These are phyloP conservation scores for Nakaseomyces kungkrabaensis DNA, from an alignment of 1,139 yeast genomes.

Conservation along the genomic window DNA sequence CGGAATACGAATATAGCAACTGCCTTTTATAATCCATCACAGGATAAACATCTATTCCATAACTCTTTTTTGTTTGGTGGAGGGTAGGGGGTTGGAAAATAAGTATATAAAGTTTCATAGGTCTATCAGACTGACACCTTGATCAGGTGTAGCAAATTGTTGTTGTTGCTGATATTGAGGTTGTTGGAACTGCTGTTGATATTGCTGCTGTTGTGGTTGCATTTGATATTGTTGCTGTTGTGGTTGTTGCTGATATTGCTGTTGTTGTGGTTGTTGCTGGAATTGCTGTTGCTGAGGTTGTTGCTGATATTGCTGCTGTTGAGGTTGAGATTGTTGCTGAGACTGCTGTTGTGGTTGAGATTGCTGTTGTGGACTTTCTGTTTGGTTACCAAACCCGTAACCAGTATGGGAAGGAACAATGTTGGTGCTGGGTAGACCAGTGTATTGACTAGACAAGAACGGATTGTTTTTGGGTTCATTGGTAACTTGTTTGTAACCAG, in stretches of 20 bases:
- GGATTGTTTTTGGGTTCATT: slow-evolving; percentile 46
- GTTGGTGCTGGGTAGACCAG: slow-evolving; percentile 57
- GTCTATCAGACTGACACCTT: slow-evolving; percentile 32
- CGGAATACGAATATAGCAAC: too few species aligned
- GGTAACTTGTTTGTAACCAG: slow-evolving; percentile 55
- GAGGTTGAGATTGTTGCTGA: slow-evolving; percentile 3
- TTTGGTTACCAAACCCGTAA: slow-evolving; percentile 76
- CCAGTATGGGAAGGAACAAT: slow-evolving; percentile 70
- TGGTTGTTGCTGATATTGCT: slow-evolving; percentile 2
- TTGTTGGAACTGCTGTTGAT: slow-evolving; percentile 19
- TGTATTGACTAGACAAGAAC: slow-evolving; percentile 60
- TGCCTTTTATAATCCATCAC: too few species aligned
- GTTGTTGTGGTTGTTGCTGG: slow-evolving; percentile 6
- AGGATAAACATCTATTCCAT: too few species aligned
- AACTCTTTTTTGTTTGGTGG: too few species aligned
- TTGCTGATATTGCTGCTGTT: slow-evolving; percentile 1
- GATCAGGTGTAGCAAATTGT: slow-evolving; percentile 26
- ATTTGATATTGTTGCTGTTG: slow-evolving; percentile 1
- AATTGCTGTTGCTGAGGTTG: slow-evolving; percentile 3
- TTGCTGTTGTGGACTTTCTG: slow-evolving; percentile 26
- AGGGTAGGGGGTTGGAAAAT: background rate
- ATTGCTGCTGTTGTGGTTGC: slow-evolving; percentile 27
- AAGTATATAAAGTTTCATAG: slow-evolving; percentile 11
- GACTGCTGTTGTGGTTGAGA: slow-evolving; percentile 5
- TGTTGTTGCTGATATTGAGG: slow-evolving; percentile 27